Conservation (phyloP, 2,329 filamentous ascomycete species). For the Acrocalymma vagum region DNA sequence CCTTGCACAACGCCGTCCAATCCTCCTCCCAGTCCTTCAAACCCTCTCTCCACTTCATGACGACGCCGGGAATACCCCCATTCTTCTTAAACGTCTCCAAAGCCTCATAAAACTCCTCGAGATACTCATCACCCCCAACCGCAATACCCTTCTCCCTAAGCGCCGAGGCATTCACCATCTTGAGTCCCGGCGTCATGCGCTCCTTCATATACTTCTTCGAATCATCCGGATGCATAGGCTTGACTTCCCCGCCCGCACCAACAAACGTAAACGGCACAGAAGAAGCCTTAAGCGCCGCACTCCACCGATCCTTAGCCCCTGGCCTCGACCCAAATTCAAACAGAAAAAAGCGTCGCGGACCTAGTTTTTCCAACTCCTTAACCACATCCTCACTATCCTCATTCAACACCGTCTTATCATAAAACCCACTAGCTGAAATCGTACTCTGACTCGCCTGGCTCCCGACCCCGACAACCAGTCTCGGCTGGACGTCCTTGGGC, state of each 20-base stretch:
- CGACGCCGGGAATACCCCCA: conserved; percentile 18
- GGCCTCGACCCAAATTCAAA: conserved; percentile 32
- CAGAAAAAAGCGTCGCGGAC: conserved; percentile 17
- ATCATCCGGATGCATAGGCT: conserved; percentile 14
- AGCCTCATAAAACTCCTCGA: conserved; percentile 21
- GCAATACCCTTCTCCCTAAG: conserved; percentile 32
- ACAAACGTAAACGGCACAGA: conserved; percentile 17
- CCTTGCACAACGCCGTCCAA: conserved; percentile 32
- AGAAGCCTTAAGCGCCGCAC: conserved; percentile 2
- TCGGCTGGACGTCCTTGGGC: conserved; percentile 25
- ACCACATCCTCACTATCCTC: conserved; percentile 9
- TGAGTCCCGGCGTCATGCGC: not conserved
- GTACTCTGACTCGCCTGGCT: conserved; percentile 18
- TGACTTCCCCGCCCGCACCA: conserved; percentile 24
- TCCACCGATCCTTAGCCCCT: conserved; percentile 19
- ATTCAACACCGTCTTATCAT: conserved; percentile 26
- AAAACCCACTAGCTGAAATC: conserved; percentile 24
- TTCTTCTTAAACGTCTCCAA: conserved; percentile 25
- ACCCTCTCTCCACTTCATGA: conserved; percentile 28
- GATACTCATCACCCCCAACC: conserved; percentile 23
- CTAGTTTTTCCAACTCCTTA: conserved; percentile 1
- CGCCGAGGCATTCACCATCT: conserved; percentile 26
- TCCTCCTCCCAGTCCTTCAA: conserved; percentile 28
- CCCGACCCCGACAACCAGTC: conserved; percentile 24
- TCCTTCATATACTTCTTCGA: conserved; percentile 2